Conservation (phyloP, 2,329 filamentous ascomycete genomes). For the Tolypocladium amazonense region DNA sequence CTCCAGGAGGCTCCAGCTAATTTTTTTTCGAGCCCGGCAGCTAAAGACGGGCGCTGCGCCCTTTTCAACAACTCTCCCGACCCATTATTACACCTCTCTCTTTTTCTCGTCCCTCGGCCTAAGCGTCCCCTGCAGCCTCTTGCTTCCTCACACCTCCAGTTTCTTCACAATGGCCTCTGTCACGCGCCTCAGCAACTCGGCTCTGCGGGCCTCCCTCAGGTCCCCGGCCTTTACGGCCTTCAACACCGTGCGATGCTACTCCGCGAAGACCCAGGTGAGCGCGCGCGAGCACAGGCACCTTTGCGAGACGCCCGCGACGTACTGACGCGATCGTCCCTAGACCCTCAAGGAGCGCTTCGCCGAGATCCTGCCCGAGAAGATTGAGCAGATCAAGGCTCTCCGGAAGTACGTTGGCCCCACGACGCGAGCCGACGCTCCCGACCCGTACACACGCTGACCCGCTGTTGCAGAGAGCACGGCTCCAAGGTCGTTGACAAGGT, state of each 20-base stretch:
- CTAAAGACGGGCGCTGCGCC: constrained; percentile 14
- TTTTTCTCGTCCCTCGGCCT: constrained; percentile 19
- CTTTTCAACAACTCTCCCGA: constrained; percentile 19
- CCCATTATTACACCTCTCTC: constrained; percentile 18
- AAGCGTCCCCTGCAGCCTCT: constrained; percentile 12
- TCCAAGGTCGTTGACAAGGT: constrained; percentile 95
- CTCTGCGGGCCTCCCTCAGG: constrained; percentile 67
- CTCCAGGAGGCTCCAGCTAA: constrained; percentile 1
- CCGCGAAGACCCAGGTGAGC: constrained; percentile 77
- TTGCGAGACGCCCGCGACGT: background rate
- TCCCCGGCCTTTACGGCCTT: constrained; percentile 62
- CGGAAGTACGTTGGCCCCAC: constrained; percentile 58
- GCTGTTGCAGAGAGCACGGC: constrained; percentile 67
- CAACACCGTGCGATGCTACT: constrained; percentile 83
- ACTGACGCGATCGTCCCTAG: constrained; percentile 32
- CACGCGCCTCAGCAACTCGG: constrained; percentile 69
- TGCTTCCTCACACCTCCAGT: constrained; percentile 8
- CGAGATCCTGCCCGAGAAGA: constrained; percentile 87
- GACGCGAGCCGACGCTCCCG: background rate
- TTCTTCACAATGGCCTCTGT: constrained; percentile 63
- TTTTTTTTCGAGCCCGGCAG: constrained; percentile 9
- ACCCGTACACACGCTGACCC: constrained; percentile 1
- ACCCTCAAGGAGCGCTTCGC: constrained; percentile 98
- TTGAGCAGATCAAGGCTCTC: constrained; percentile 98
- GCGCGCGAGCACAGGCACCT: background rate